Evolutionary conservation across 306 rosid species (phyloP).

Genomic region (Ammopiptanthus mongolicus): DNA sequence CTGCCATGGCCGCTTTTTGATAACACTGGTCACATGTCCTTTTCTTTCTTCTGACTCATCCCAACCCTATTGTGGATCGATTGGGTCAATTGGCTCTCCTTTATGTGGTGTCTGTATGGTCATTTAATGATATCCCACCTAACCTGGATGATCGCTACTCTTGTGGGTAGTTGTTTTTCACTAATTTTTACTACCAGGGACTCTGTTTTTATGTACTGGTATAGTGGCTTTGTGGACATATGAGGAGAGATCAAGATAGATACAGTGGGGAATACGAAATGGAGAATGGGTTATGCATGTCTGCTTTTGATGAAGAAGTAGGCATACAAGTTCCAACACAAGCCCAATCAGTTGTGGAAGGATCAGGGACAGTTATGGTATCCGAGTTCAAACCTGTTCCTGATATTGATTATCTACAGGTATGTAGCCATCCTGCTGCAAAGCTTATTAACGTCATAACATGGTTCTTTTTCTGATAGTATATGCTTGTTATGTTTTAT

Average conservation of each 20-base stretch:
- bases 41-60: too few species aligned
- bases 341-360: conserved; percentile 77
- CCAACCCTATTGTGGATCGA: too few species aligned
- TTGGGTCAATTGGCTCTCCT: conserved; percentile 7
- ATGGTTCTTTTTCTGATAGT: neutral
- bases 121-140: too few species aligned
- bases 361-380: conserved; percentile 55
- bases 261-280: conserved; percentile 11
- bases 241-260: conserved; percentile 42
- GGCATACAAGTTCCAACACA: conserved; percentile 78
- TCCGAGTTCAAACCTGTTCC: conserved; percentile 68
- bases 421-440: conserved; percentile 22
- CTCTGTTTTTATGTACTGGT: conserved; percentile 78
- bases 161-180: conserved; percentile 66
- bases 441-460: neutral
- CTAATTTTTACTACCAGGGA: conserved; percentile 83
- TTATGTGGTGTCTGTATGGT: too few species aligned
- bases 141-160: conserved; percentile 36
- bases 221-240: conserved; percentile 65
- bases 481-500: neutral
- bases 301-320: conserved; percentile 61
- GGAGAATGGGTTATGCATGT: too few species aligned
- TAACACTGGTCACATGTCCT: neutral
- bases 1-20: too few species aligned
- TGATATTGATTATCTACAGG: conserved; percentile 97